Evolutionary conservation across 192 early-diverging fungal species (phyloP).

Genomic region (Lobosporangium transversale): DNA sequence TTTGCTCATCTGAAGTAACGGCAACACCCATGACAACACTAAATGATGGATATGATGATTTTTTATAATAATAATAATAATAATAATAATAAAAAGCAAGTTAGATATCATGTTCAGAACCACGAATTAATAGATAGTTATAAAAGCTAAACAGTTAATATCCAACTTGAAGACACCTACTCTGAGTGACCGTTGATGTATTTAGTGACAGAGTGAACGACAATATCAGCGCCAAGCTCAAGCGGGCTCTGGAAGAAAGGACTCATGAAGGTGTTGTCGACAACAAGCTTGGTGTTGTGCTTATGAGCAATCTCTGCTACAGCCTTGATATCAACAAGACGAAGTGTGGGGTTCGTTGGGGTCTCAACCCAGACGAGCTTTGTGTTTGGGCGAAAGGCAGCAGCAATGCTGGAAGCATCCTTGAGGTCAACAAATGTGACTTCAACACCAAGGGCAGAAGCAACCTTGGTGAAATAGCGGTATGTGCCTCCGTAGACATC

Average conservation of each 20-base stretch:
- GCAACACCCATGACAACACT: conserved; percentile 95
- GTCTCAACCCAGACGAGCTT: conserved; percentile 90
- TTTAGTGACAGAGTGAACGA: conserved; percentile 97
- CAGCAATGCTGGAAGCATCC: conserved; percentile 71
- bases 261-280: conserved; percentile 90
- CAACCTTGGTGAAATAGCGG: conserved; percentile 90
- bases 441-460: conserved; percentile 69
- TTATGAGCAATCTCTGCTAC: conserved; percentile 71
- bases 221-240: conserved; percentile 93
- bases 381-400: conserved; percentile 75
- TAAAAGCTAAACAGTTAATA: neutral
- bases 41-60: no score
- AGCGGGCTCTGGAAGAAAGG: conserved; percentile 94
- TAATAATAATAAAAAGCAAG: neutral
- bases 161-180: conserved; percentile 6
- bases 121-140: neutral
- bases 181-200: conserved; percentile 99
- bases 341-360: conserved; percentile 88
- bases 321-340: conserved; percentile 81
- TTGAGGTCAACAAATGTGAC: conserved; percentile 83
- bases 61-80: no score
- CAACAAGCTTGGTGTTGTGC: conserved; percentile 73
- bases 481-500: conserved; percentile 93
- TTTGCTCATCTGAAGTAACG: conserved; percentile 77
- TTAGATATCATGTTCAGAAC: neutral